Conservation (phyloP, 2,329 filamentous ascomycete species). For the Penicillium aurantiogriseum region DNA sequence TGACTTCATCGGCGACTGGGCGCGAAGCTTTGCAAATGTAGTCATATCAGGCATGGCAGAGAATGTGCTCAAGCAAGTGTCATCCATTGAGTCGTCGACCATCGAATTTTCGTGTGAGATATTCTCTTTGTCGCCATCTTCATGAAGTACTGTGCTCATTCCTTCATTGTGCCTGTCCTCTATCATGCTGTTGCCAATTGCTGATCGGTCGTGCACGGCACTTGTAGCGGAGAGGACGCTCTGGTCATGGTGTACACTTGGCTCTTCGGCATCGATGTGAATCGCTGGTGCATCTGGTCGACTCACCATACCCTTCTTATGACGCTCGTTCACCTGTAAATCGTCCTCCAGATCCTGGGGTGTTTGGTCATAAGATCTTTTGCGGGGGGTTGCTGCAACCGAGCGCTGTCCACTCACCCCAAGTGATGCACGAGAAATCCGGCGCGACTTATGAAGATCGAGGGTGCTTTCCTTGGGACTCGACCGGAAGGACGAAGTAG, state of each 20-base stretch:
- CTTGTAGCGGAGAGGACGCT: slow-evolving; percentile 14
- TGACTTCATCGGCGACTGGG: slow-evolving; percentile 58
- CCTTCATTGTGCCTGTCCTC: slow-evolving; percentile 42
- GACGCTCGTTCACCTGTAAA: slow-evolving; percentile 21
- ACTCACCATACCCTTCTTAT: slow-evolving; percentile 29
- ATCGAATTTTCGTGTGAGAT: slow-evolving; percentile 26
- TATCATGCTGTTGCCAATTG: slow-evolving; percentile 37
- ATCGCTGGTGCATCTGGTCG: slow-evolving; percentile 23
- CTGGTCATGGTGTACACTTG: slow-evolving; percentile 22
- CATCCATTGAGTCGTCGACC: slow-evolving; percentile 40
- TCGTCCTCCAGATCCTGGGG: slow-evolving; percentile 20
- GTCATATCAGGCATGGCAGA: slow-evolving; percentile 88
- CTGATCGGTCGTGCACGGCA: slow-evolving; percentile 17
- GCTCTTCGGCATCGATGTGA: slow-evolving; percentile 30
- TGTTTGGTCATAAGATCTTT: slow-evolving; percentile 26
- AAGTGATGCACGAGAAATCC: slow-evolving; percentile 14
- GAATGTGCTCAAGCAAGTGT: slow-evolving; percentile 71
- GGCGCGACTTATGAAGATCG: slow-evolving; percentile 18
- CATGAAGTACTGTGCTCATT: slow-evolving; percentile 43
- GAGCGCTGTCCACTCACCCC: slow-evolving; percentile 7
- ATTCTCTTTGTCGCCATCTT: slow-evolving; percentile 27
- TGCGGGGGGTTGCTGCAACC: slow-evolving; percentile 18
- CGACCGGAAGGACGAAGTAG: slow-evolving; percentile 1
- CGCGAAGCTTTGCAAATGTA: slow-evolving; percentile 69
- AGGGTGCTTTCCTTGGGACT: slow-evolving; percentile 9